These are phyloP conservation scores for Fusarium sublunatum DNA, from an alignment of 2,329 filamentous ascomycete genomes.

Conservation along the genomic window DNA sequence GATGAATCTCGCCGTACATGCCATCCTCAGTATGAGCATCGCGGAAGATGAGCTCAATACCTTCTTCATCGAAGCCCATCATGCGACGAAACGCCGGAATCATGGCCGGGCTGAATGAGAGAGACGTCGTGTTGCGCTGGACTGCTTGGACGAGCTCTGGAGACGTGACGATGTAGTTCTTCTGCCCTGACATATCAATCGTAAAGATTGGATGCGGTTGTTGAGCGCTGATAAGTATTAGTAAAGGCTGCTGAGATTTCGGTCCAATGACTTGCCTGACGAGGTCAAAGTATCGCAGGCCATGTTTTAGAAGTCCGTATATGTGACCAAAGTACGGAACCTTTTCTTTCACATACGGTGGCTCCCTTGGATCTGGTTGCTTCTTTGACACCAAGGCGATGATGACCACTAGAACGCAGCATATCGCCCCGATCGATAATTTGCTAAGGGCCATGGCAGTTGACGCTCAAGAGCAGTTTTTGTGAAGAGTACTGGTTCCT, in stretches of 20 bases:
- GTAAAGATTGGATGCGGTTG: constrained; percentile 41
- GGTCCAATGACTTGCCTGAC: constrained; percentile 17
- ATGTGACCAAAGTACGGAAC: constrained; percentile 32
- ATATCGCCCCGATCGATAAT: constrained; percentile 15
- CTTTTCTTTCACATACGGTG: constrained; percentile 24
- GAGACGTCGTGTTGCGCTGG: constrained; percentile 30
- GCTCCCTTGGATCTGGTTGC: constrained; percentile 26
- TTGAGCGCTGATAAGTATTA: constrained; percentile 20
- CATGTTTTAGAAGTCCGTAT: constrained; percentile 32
- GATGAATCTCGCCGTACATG: constrained; percentile 40
- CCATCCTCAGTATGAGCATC: constrained; percentile 40
- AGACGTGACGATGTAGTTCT: constrained; percentile 40
- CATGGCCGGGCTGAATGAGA: constrained; percentile 36
- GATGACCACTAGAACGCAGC: constrained; percentile 15
- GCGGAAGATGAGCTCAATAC: constrained; percentile 39
- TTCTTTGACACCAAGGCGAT: constrained; percentile 6
- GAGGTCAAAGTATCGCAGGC: constrained; percentile 33
- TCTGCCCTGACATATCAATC: constrained; percentile 40
- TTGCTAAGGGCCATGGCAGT: constrained; percentile 26
- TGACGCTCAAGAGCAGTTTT: too few relatives aligned
- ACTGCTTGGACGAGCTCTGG: constrained; percentile 38
- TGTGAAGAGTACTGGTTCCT: too few relatives aligned
- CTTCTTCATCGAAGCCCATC: constrained; percentile 37
- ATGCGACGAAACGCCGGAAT: constrained; percentile 37
- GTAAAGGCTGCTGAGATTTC: fast-evolving